Conservation (phyloP, 2,329 filamentous ascomycete genomes). For the Monosporascus sp. region DNA sequence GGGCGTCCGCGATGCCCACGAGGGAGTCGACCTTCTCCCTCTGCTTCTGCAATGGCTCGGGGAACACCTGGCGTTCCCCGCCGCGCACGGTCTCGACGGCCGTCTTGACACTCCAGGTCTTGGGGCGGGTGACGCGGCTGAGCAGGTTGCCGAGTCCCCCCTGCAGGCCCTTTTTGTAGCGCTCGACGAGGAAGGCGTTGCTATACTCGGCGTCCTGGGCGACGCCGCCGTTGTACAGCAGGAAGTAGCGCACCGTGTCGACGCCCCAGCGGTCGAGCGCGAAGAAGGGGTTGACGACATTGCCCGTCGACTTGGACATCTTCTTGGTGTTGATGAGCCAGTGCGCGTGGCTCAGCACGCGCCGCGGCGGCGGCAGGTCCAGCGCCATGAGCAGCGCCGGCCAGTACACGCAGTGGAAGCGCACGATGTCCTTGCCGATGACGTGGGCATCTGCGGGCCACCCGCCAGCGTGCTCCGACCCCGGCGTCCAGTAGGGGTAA, state of each 20-base stretch:
- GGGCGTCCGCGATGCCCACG: slow-evolving; percentile 36
- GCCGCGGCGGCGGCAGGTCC: slow-evolving; percentile 69
- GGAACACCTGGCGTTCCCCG: slow-evolving; percentile 4
- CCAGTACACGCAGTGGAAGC: slow-evolving; percentile 98
- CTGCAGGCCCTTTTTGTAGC: slow-evolving; percentile 77
- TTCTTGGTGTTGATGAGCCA: slow-evolving; percentile 91
- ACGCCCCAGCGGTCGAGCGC: slow-evolving; percentile 84
- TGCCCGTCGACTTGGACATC: slow-evolving; percentile 95
- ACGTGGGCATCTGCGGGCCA: slow-evolving; percentile 94
- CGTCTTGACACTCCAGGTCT: slow-evolving; percentile 62
- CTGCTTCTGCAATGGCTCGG: slow-evolving; percentile 29
- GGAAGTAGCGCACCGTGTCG: slow-evolving; percentile 84
- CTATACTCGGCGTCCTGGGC: slow-evolving; percentile 77
- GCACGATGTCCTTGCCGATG: slow-evolving; percentile 92
- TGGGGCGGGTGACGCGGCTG: slow-evolving; percentile 62
- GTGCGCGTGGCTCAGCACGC: slow-evolving; percentile 83
- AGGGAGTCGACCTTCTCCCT: slow-evolving; percentile 35
- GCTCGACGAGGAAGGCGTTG: slow-evolving; percentile 67
- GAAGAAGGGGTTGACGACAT: slow-evolving; percentile 91
- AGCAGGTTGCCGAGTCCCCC: slow-evolving; percentile 75
- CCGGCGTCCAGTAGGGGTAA: slow-evolving; percentile 70
- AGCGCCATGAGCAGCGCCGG: slow-evolving; percentile 91
- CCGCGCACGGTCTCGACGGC: slow-evolving; percentile 40
- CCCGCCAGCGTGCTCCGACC: slow-evolving; percentile 54
- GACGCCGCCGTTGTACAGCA: slow-evolving; percentile 75